Evolutionary conservation across 2,329 filamentous ascomycete species (phyloP), one percentile per base, ranked within the genome.

Genomic region (Pseudogymnoascus sp.): DNA sequence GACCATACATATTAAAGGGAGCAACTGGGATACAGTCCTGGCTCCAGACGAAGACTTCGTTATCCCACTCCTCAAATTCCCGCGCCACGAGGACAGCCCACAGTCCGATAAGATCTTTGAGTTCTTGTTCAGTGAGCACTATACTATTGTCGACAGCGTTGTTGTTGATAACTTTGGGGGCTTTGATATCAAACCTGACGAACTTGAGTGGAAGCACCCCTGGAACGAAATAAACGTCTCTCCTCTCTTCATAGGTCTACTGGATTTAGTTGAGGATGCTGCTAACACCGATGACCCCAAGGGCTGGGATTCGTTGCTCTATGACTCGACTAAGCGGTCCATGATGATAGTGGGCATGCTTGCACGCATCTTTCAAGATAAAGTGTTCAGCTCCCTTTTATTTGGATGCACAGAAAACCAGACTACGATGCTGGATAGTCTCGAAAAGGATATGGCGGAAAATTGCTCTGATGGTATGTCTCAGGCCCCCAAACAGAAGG

Each of bases 181-280:
- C 1, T 18, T 55, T 2, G n/a, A 55, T 31, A 55, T 55, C 48
- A 55, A 33, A 15, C 48, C 48, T 33, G 29, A 33, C n/a, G 29
- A 33, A 13, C 5, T 18, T 21, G 48, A 21, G 15, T 18, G 48
- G n/a, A 13, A 33, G 10, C 48, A 18, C 5, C 48, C 48, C 5
- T 55, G 48, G 48, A 55, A 55, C 48, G 48, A 55, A 35, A 55
- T 55, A 18, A 35, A 55, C 15, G 48, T 21, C 48, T 35, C 48
- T 10, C 29, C 48, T 7, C 48, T 55, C 8, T 55, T 55, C 15
- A 21, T 55, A 33, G 8, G 29, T 21, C 48, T 55, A 4, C 29
- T 7, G 15, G 48, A 33, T 33, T 2, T 55, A 13, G 48, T 55
- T 1, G 29, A 33, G 5, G 48, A 55, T 55, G 29, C 15, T 21